Base-by-base conservation (phyloP, 164 flowering plant species). In the Liriodendron chinense region DNA sequence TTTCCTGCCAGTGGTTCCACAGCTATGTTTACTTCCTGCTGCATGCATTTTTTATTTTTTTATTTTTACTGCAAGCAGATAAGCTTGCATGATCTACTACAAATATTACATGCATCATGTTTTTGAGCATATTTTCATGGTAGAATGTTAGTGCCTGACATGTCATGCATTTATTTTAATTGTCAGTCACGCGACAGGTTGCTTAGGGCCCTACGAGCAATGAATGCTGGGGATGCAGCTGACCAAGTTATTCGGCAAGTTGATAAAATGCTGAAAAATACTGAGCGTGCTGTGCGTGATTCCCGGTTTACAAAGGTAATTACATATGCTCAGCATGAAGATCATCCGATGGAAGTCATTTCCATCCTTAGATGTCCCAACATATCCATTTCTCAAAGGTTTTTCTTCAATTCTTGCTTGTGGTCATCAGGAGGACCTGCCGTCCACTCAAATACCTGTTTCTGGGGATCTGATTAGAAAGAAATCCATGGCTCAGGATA, bases 191-290 rank as follows among this genome's bases (percentile, higher is more conserved):
- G 98, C 82, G 99, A 96, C 65, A 88, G 78, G 76, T 82, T 96
- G 83, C 75, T 96, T 18, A 86, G 87, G 82, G 88, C 86, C 47
- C 79, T 96, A 77, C 89, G 94, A 47, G 86, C 88, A 75, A 90
- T 93, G 90, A 94, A 94, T 91, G 98, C 98, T 79, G 99, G 96
- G 62, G 99, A 94, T 81, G 98, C 94, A 47, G 98, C 96, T 79
- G 99, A 94, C 84, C 99, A 96, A 80, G 97, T 85, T 74, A 81
- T 94, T 71, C 84, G 99, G 71, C 97, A 93, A 82, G 92, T 91
- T 79, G 98, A 90, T 74, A 96, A 92, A 83, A 80, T 91, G 79
- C 74, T 92, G 43, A 96, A 82, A 81, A 86, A 80, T 76, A 74
- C 72, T 76, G 99, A 96, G 76, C 98, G 98, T 64, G 82, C 84